A percentile compares a stretch with the other conserved stretches of the same genome.
Evolutionary conservation across 169 alveolate genomes (phyloP).

Genomic region (Eimeria acervulina): DNA sequence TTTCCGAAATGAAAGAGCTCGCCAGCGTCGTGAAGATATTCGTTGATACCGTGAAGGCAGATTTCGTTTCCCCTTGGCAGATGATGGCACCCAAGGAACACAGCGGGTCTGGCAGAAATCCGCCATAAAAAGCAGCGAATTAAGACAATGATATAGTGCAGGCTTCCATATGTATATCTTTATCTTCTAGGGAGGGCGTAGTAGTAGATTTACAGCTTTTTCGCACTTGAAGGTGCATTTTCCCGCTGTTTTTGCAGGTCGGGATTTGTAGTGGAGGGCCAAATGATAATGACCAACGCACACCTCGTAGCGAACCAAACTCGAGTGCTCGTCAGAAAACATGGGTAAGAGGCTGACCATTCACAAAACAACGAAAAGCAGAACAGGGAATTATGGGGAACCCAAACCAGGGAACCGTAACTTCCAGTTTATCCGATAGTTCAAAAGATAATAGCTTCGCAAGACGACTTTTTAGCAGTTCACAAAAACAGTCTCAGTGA

Average conservation of each 20-base stretch:
- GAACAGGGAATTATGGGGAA: background rate
- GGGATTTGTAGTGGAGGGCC: conserved; percentile 90
- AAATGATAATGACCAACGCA: conserved; percentile 91
- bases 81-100: conserved; percentile 87
- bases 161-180: too few relatives aligned
- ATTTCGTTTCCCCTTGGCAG: conserved; percentile 92
- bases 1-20: conserved; percentile 37
- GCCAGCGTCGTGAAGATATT: conserved; percentile 89
- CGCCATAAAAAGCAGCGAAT: background rate
- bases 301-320: conserved; percentile 91
- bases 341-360: conserved; percentile 86
- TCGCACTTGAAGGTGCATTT: background rate
- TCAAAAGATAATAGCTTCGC: background rate
- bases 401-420: background rate
- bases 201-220: background rate
- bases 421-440: background rate
- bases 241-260: conserved; percentile 84
- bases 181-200: too few relatives aligned
- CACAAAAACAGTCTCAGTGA: background rate
- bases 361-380: background rate
- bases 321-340: conserved; percentile 90
- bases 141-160: too few relatives aligned
- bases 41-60: conserved; percentile 90
- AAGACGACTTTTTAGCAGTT: background rate
- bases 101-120: conserved; percentile 87